phyloP scores from a whole-genome alignment of 176 grass and related monocot species.

The Carex parvula region DNA sequence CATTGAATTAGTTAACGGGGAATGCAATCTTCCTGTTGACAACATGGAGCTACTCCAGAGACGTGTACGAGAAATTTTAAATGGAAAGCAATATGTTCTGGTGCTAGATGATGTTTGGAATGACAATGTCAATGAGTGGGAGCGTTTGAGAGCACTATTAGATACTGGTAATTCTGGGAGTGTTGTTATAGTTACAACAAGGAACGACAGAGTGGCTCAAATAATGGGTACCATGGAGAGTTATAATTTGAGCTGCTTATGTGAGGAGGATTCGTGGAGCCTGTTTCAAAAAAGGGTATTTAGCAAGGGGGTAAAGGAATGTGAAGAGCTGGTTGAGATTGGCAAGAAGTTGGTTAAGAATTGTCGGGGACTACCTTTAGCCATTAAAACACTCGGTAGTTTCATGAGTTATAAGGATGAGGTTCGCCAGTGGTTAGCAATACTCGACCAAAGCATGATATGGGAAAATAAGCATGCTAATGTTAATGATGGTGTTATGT shows the following conservation, averaged over 20 bases:
- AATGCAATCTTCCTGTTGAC: too few species aligned
- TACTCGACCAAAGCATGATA: background rate
- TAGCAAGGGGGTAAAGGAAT: background rate
- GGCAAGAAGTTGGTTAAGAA: background rate
- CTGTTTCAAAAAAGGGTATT: constrained; percentile 21
- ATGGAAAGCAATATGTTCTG: background rate
- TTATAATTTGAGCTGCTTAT: background rate
- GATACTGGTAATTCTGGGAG: constrained; percentile 15
- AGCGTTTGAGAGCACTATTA: background rate
- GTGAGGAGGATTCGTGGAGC: background rate
- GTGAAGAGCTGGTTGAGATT: background rate
- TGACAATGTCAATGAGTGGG: constrained; percentile 15
- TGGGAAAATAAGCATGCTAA: too few species aligned
- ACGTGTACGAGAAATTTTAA: background rate
- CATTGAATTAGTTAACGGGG: too few species aligned
- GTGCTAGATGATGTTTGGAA: constrained; percentile 40
- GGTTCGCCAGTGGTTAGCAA: background rate
- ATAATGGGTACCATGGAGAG: background rate
- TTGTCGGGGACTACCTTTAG: background rate
- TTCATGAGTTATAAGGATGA: constrained; percentile 14
- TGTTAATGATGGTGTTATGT: background rate
- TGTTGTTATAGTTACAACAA: constrained; percentile 29
- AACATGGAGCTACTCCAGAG: background rate
- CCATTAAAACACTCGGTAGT: background rate
- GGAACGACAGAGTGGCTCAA: background rate